Base-by-base conservation (phyloP, 2,329 filamentous ascomycete genomes). In the Fusarium odoratissimum region DNA sequence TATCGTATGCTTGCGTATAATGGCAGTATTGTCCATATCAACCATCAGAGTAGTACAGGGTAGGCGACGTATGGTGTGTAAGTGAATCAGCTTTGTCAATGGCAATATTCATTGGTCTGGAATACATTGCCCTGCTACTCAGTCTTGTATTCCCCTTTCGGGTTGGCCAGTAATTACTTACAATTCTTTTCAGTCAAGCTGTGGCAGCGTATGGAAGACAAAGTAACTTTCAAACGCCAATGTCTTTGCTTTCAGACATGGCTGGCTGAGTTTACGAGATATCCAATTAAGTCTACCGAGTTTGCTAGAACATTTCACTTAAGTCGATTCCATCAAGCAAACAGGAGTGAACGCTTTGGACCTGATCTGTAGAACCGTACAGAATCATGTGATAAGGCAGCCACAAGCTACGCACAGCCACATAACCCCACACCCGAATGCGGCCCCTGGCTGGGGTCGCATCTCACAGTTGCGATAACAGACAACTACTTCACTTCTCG, bases 391-490 rank as follows among this genome's bases (percentile, higher is more conserved):
- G 67, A 60, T 51, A 55, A 38, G 23, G 16, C 35, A 73, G 72
- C 72, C 72, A 75, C 72, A 42, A 41, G 21, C 37, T n/a, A 30
- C 23, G 46, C 69, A 70, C 71, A 72, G 73, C 75, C 76, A 76
- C 75, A 64, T 9, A 41, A 72, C 74, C 71, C 73, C 76, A 77
- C 74, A 69, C 46, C 65, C 72, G 56, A 63, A 76, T 73, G 68
- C 63, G 71, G 64, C 76, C 76, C 75, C 77, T 68, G 71, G 63
- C 67, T 65, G 31, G 58, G 71, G 67, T 71, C 37, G 57, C 56
- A 74, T 63, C 67, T 59, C 59, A 60, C 49, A 55, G 63, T 73
- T 72, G 71, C 75, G 66, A 75, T 69, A 69, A 69, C 63, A 72
- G 61, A 70, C 62, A 59, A 69, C 67, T 44, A 40, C 51, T 60